A percentile compares a stretch with the other conserved stretches of the same genome.
Evolutionary conservation across 1,139 yeast species (phyloP).

Genomic region (Zhuliangozyma parablackwelliae): DNA sequence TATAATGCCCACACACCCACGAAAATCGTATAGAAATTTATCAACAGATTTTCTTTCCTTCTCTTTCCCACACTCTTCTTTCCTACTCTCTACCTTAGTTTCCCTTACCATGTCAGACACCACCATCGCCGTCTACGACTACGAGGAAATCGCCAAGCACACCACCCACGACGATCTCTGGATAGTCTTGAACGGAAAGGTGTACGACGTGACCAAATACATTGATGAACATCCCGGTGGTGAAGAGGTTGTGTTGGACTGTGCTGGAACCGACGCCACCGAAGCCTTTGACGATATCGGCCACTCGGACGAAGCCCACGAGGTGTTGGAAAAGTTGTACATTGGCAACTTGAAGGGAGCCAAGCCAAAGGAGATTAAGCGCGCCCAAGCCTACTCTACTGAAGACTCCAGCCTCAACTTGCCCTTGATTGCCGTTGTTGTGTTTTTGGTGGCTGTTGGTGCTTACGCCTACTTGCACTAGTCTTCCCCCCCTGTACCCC

Average conservation of each 20-base stretch:
- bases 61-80: neutral
- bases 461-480: conserved; percentile 40
- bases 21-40: neutral
- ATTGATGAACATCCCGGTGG: conserved; percentile 97
- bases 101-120: conserved; percentile 17
- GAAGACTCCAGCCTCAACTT: conserved; percentile 24
- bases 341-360: conserved; percentile 61
- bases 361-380: conserved; percentile 12
- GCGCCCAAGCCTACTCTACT: conserved; percentile 10
- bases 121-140: conserved; percentile 11
- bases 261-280: conserved; percentile 92
- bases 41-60: neutral
- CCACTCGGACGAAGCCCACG: conserved; percentile 94
- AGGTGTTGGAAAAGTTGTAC: conserved; percentile 59
- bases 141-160: conserved; percentile 75
- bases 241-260: conserved; percentile 88
- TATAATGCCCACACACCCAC: too few relatives aligned
- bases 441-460: conserved; percentile 52
- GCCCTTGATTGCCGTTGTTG: conserved; percentile 44
- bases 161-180: conserved; percentile 76
- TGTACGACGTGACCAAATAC: conserved; percentile 79
- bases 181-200: conserved; percentile 88
- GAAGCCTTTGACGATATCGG: conserved; percentile 95
- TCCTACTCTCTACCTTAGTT: neutral
- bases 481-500: too few relatives aligned